These are phyloP conservation scores for Penicillium hesseltinei DNA, from an alignment of 2,329 filamentous ascomycete genomes.

Conservation along the genomic window DNA sequence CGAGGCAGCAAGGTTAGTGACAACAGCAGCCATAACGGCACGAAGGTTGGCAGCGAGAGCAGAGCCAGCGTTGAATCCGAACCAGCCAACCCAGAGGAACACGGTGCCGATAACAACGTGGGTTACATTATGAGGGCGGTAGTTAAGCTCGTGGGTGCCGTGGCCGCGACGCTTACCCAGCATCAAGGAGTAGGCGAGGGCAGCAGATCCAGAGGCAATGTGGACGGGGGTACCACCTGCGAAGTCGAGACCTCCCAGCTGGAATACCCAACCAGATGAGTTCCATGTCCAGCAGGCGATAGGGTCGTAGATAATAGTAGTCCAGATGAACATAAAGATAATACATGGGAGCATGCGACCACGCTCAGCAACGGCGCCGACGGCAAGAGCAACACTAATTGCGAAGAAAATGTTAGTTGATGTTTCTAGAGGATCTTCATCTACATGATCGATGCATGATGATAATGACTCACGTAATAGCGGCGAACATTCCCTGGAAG, in stretches of 20 bases:
- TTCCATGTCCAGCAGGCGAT: constrained; percentile 98
- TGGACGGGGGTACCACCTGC: constrained; percentile 89
- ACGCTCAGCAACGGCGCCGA: constrained; percentile 81
- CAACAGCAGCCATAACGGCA: constrained; percentile 80
- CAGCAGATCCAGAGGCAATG: constrained; percentile 77
- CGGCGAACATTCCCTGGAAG: constrained; percentile 62
- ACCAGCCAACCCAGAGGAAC: constrained; percentile 95
- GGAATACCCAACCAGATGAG: constrained; percentile 72
- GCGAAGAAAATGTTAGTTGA: constrained; percentile 14
- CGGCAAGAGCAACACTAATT: constrained; percentile 71
- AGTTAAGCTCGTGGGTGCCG: constrained; percentile 84
- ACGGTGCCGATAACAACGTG: constrained; percentile 90
- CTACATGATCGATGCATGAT: background rate
- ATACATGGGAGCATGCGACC: constrained; percentile 85
- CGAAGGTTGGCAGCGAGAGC: constrained; percentile 78
- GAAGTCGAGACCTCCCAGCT: constrained; percentile 80
- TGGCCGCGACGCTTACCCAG: constrained; percentile 82
- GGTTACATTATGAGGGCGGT: constrained; percentile 88
- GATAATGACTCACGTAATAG: constrained; percentile 67
- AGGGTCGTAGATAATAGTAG: constrained; percentile 84
- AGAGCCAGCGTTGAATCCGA: constrained; percentile 88
- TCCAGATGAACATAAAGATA: constrained; percentile 91
- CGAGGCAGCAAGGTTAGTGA: constrained; percentile 81
- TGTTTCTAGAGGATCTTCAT: constrained; percentile 24
- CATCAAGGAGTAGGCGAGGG: constrained; percentile 87